Base-by-base conservation (phyloP, 108 stramenopile genomes). In the Chaetoceros tenuissimus region DNA sequence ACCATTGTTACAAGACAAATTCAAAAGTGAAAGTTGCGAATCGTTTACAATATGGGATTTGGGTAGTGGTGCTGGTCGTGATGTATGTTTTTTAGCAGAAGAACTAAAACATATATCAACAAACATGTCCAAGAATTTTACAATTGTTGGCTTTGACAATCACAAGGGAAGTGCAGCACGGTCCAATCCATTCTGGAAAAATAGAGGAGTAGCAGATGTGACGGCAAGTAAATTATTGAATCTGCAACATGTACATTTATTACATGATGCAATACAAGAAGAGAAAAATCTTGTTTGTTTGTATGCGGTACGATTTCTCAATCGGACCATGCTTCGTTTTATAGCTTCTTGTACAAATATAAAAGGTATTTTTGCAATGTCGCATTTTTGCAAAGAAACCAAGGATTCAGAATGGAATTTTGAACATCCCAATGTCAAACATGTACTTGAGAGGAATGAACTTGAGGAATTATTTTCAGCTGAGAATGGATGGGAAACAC, bases 31-130 rank as follows among this genome's bases (percentile, higher is more conserved):
- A 34, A 19, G 27, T 44, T n/a, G n/a, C n/a, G 19, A 28, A 46
- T 45, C 19, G 13, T 64, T 22, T 19, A 40, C 72, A 57, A 66
- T 87, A 27, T 80, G 76, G 71, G 89, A 92, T 72, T 54, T 92
- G 50, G 89, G 82, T 28, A 71, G 82, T 53, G 89, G 89, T 24
- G 74, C 84, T 17, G 89, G 85, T 24, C 55, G 89, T 57, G 89
- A 92, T 59, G 78, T 82, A 29, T 78, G 74, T 19, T 92, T 79
- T 68, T 63, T 92, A 28, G 89, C 85, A 3, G 89, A 92, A 63
- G 73, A 85, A 63, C 52, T 83, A 22, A 57, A 69, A 52, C 55
- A 69, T 0, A 40, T 31, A 10, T 59, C 56, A 31, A 69, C 53
- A 22, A 52, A 20, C 63, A 51, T 18, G 27, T 45, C 7, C 30